Conservation (phyloP, 495 filamentous ascomycete genomes). For the Penicillium malachiteum region DNA sequence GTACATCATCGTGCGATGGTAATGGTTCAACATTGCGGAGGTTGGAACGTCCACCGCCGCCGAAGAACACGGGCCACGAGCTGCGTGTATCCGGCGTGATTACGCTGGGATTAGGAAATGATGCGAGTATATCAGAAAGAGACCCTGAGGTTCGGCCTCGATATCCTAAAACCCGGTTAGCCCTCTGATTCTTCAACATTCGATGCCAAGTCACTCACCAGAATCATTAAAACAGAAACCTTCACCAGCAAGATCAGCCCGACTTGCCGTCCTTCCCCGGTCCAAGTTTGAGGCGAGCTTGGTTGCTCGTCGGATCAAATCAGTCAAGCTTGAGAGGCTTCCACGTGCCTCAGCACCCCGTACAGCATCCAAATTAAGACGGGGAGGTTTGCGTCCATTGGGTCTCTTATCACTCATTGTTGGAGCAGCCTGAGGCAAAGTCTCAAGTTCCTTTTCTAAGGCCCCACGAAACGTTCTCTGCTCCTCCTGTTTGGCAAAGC, state of each 20-base stretch:
- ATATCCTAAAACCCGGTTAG: constrained; percentile 13
- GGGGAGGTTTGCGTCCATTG: constrained; percentile 62
- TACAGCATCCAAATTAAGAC: constrained; percentile 76
- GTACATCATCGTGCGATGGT: constrained; percentile 21
- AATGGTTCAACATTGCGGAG: constrained; percentile 36
- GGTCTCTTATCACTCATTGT: constrained; percentile 45
- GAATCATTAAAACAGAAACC: constrained; percentile 28
- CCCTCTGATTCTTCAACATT: background rate
- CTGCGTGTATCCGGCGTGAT: constrained; percentile 49
- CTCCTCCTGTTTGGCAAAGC: constrained; percentile 22
- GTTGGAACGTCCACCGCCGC: constrained; percentile 22
- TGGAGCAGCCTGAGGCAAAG: constrained; percentile 35
- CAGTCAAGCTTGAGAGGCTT: constrained; percentile 85
- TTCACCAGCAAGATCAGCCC: constrained; percentile 46
- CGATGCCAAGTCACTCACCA: constrained; percentile 22
- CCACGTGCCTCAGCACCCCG: constrained; percentile 76
- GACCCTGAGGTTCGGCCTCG: constrained; percentile 55
- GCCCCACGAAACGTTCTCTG: constrained; percentile 6
- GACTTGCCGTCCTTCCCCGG: constrained; percentile 77
- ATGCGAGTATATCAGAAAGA: constrained; percentile 86
- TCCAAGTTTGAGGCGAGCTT: constrained; percentile 85
- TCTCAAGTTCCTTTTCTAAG: constrained; percentile 33
- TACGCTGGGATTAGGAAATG: constrained; percentile 81
- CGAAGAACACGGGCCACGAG: constrained; percentile 45
- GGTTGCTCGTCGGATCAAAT: constrained; percentile 86